Evolutionary conservation across 345 rosid genomes (phyloP), one percentile per base, ranked within the genome.

Genomic region (Syzygium jambos): DNA sequence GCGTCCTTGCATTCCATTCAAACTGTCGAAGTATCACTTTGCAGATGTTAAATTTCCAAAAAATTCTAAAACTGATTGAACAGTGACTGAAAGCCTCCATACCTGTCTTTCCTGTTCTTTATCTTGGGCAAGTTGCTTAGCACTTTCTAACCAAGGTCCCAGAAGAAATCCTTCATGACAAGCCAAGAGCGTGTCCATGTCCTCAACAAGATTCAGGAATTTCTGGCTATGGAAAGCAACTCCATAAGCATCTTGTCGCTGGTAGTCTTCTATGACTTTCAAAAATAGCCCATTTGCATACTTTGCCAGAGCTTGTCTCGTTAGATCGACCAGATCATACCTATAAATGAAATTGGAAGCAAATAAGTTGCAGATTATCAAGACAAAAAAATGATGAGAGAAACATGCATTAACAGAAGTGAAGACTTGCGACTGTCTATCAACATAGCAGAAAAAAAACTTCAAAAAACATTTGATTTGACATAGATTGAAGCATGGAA

Each of bases 1-100:
- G 97, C 55, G 96, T 94, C 89, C 95, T 93, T 51, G 96, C 96
- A 88, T 95, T 95, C 97, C 97, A 95, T 90, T 95, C 95, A 80
- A 89, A 94, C 96, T 93, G 95, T 84, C 43, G 1, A 41, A 29
- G 8, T 29, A 25, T 46, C 43, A 51, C 63, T 49, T 46, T 52
- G 46, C 3, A 25, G 27, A 56, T 12, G 51, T 52, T 46, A 86
- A 86, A 16, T 30, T 52, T 52, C 21, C 84, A 51, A 55, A 25
- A 23, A 80, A 86, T 46, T 51, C 11, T 41, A 0, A 0, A 38
- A n/a, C 9, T 12, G 6, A 34, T 43, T n/a, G 53, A 29, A 41
- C 38, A 27, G 34, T 52, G 78, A 53, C 9, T 21, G 22, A 83
- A 55, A 63, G 34, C 85, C 27, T 87, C 12, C 91, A 49, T n/a